Base-by-base conservation (phyloP, 805 yeast species). In the Candida montana region DNA sequence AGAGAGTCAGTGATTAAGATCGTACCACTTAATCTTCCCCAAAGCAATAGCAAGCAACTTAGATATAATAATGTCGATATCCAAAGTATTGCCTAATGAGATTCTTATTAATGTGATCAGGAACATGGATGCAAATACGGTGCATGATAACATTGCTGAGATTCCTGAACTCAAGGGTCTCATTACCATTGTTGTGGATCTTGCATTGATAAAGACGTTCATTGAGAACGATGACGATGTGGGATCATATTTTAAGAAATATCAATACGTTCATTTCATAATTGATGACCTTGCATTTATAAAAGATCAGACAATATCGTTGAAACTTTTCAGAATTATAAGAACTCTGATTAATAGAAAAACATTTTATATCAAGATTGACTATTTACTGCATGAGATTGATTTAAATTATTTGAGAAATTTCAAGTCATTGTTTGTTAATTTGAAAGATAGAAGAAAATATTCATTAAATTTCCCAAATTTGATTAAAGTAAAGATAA, bases 341-440 rank as follows among this genome's bases (percentile, higher is more conserved):
- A 21, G 31, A 10, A 31, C 26, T 6, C 32, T 46, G 16, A 32
- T 39, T 4, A 46, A 41, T 24, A 23, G 39, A 13, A 38, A 40
- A 4, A 45, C 42, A 24, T 41, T 32, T 19, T 16, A 30, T 20
- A 18, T 53, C 6, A 39, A 42, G 20, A 31, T 52, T n/a, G 39
- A 31, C 3, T 52, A 48, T 27, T n/a, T 32, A 3, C 42, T 45
- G 2, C 13, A 32, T 2, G 45, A 39, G 3, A 51, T 55, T n/a
- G 51, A 47, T 30, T 30, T 52, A 29, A 47, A 44, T 5, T 50
- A 47, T 29, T 39, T 53, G 17, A 54, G 49, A 42, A 49, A 49
- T 53, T 53, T 54, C 36, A 53, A 49, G 31, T 44, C 51, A 3
- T 35, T 52, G 17, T 52, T 53, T 37, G 43, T 42, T 7, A 34